phyloP scores from a whole-genome alignment of 148 eudicot genomes.

The Vaccinium corymbosum region DNA sequence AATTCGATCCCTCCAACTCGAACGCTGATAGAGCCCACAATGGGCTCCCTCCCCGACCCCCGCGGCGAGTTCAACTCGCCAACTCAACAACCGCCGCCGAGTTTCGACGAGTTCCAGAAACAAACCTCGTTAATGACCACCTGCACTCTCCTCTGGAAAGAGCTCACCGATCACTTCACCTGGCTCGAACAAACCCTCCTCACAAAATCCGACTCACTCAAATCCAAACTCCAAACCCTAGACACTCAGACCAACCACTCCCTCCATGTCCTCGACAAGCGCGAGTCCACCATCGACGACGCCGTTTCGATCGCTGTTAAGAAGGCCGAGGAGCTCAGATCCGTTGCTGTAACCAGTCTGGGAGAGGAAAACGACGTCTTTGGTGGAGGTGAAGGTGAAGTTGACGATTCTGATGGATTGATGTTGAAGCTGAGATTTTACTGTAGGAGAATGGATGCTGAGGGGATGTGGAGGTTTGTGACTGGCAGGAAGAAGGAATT shows the following conservation, averaged over 20 bases:
- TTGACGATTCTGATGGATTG: slow-evolving; percentile 60
- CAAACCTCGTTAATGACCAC: slow-evolving; percentile 94
- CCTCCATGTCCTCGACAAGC: slow-evolving; percentile 48
- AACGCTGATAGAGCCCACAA: slow-evolving; percentile 1
- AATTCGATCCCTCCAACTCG: neutral
- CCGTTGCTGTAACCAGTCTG: slow-evolving; percentile 27
- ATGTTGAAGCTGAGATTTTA: slow-evolving; percentile 40
- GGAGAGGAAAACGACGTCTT: slow-evolving; percentile 1
- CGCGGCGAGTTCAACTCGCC: slow-evolving; percentile 32
- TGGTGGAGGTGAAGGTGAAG: slow-evolving; percentile 28
- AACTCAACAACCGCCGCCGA: slow-evolving; percentile 40
- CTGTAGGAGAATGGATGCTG: slow-evolving; percentile 61
- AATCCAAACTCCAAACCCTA: slow-evolving; percentile 47
- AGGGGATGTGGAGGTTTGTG: slow-evolving; percentile 71
- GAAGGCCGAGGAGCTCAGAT: slow-evolving; percentile 42
- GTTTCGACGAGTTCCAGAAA: slow-evolving; percentile 78
- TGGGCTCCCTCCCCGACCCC: slow-evolving; percentile 84
- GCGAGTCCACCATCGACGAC: slow-evolving; percentile 60
- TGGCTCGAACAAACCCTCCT: slow-evolving; percentile 62
- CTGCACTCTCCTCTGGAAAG: slow-evolving; percentile 96
- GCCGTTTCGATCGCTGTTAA: slow-evolving; percentile 52
- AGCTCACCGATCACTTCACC: slow-evolving; percentile 88
- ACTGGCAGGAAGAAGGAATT: slow-evolving; percentile 64
- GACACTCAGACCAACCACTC: slow-evolving; percentile 55
- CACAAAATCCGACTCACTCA: slow-evolving; percentile 59